Percentiles rank a stretch among this genome's conserved stretches.
Evolutionary conservation across 345 rosid species (phyloP).

Genomic region (Camelina neglecta): DNA sequence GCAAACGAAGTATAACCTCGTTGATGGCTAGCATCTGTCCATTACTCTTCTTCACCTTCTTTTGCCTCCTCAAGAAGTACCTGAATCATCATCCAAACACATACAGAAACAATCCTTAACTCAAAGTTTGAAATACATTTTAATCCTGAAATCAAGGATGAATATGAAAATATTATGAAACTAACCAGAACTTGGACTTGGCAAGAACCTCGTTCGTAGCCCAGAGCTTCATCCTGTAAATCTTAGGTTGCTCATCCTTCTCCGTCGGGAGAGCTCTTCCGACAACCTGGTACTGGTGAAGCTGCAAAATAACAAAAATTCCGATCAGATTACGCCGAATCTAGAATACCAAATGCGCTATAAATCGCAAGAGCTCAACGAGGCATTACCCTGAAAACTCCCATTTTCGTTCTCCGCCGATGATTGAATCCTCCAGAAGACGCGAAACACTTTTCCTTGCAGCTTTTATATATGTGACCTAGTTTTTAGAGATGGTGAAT

Average conservation of each 20-base stretch:
- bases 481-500: background rate
- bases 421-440: constrained; percentile 15
- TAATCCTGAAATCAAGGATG: background rate
- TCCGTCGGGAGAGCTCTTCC: constrained; percentile 62
- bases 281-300: constrained; percentile 68
- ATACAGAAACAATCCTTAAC: background rate
- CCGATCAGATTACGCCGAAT: background rate
- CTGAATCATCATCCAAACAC: constrained; percentile 26
- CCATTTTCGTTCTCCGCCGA: constrained; percentile 45
- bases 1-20: constrained; percentile 40
- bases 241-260: constrained; percentile 56
- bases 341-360: background rate
- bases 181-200: constrained; percentile 68
- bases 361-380: background rate
- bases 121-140: no score
- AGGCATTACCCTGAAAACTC: constrained; percentile 47
- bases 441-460: fast-evolving
- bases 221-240: constrained; percentile 64
- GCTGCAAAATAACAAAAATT: constrained; percentile 40
- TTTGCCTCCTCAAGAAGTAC: constrained; percentile 52
- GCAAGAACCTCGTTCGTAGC: constrained; percentile 64
- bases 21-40: constrained; percentile 58
- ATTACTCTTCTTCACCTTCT: constrained; percentile 61
- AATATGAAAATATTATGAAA: background rate
- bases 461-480: constrained; percentile 16